Base-by-base conservation (phyloP, 345 rosid genomes). In the Dipteronia dyeriana region DNA sequence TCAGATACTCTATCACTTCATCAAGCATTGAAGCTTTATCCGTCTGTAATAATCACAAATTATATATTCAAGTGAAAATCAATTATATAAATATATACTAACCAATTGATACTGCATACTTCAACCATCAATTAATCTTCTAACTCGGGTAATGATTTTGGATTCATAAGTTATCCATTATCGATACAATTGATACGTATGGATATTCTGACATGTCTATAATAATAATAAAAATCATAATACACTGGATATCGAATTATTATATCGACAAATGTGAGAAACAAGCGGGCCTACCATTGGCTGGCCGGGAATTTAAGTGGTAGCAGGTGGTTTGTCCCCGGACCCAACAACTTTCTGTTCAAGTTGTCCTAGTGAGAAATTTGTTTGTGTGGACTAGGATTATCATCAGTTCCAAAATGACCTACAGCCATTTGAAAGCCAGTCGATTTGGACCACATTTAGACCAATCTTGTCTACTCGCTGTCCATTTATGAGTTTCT, bases 11-110 rank as follows among this genome's bases (percentile, higher is more conserved):
- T 22, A 96, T 96, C 79, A 94, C 99, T 83, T 96, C 99, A 77
- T 93, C 99, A 25, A 96, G 87, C 92, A 96, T 94, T 1, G 99
- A 96, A 17, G 99, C 99, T 74, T 96, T 96, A 78, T 96, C 99
- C 45, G 98, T 92, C 99, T 96, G 89, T 41, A 41, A 41, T 41
- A 41, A 41, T 41, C 45, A 8, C 10, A 41, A 41, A 41, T 41
- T 41, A 41, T 34, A 34, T 34, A 34, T 34, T 34, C 38, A 34
- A 34, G 38, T 34, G 6, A 34, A 34, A 34, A 34, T 34, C 38
- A 34, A 4, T 34, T 4, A 34, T 34, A 34, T 34, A 26, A 26
- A 26, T 26, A 26, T 26, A 26, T 26, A 26, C 26, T 34, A 34
- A 34, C 38, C 38, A 31, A 34, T 34, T 34, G 38, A 34, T 34